Conservation (phyloP, 805 yeast genomes). For the Starmerella scarabaei region DNA sequence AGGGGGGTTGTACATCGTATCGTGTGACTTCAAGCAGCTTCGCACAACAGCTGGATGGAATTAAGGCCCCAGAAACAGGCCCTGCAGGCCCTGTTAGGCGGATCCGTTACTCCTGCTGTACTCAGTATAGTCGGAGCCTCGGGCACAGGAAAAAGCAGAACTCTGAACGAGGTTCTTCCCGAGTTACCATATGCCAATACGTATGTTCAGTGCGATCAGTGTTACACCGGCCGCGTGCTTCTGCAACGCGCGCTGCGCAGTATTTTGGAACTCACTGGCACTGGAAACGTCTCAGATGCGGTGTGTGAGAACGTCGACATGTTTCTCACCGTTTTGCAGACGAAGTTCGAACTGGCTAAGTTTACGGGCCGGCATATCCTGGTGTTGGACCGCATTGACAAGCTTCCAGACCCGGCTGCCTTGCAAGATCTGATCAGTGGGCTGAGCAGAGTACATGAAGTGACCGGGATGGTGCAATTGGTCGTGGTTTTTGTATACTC, state of each 20-base stretch:
- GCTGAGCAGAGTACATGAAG: conserved; percentile 33
- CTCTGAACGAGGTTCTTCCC: conserved; percentile 28
- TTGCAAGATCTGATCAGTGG: conserved; percentile 32
- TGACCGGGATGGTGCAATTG: conserved; percentile 30
- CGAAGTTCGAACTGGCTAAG: conserved; percentile 26
- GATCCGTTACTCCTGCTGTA: conserved; percentile 6
- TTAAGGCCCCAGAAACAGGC: conserved; percentile 18
- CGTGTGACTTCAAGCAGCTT: too few relatives aligned
- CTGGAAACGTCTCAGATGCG: conserved; percentile 15
- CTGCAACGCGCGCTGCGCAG: conserved; percentile 35
- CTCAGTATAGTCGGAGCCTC: conserved; percentile 38
- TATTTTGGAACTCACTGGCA: conserved; percentile 27
- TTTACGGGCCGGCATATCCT: conserved; percentile 33
- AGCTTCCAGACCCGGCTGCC: conserved; percentile 30
- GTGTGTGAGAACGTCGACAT: conserved; percentile 33
- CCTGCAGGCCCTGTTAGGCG: conserved; percentile 16
- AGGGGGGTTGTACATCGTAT: too few relatives aligned
- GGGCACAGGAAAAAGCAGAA: conserved; percentile 37
- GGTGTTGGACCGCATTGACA: conserved; percentile 41
- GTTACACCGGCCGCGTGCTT: conserved; percentile 35
- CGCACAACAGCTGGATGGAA: too few relatives aligned
- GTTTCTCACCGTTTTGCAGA: conserved; percentile 31
- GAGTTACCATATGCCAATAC: conserved; percentile 22
- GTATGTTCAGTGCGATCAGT: conserved; percentile 37
- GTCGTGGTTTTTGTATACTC: conserved; percentile 33